A percentile compares a stretch with the other conserved stretches of the same genome.
These are phyloP conservation scores for Elsinoe batatas DNA, from an alignment of 2,329 filamentous ascomycete species.

Conservation along the genomic window DNA sequence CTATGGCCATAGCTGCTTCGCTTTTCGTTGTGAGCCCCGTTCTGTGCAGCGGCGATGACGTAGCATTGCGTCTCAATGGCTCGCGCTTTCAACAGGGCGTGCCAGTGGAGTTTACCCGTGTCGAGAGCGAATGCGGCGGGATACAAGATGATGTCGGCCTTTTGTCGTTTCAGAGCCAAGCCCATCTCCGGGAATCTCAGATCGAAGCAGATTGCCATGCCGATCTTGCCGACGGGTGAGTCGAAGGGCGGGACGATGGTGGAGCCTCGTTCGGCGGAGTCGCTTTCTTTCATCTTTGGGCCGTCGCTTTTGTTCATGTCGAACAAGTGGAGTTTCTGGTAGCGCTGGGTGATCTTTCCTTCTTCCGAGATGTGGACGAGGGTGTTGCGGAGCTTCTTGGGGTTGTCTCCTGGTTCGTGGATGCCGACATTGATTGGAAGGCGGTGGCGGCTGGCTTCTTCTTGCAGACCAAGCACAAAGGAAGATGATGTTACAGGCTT, in stretches of 20 bases:
- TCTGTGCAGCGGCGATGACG: conserved; percentile 76
- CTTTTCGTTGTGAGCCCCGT: conserved; percentile 63
- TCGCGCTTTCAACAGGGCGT: conserved; percentile 62
- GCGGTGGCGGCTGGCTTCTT: conserved; percentile 52
- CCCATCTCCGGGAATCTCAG: conserved; percentile 71
- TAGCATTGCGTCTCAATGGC: conserved; percentile 86
- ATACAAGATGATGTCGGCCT: conserved; percentile 71
- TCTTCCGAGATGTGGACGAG: conserved; percentile 56
- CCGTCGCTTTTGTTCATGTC: conserved; percentile 59
- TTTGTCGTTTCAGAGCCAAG: conserved; percentile 53
- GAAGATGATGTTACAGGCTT: conserved; percentile 53
- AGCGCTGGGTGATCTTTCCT: conserved; percentile 52
- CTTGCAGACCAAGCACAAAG: conserved; percentile 67
- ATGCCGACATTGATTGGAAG: conserved; percentile 79
- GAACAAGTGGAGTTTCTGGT: conserved; percentile 89
- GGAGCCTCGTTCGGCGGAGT: conserved; percentile 58
- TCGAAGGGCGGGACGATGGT: conserved; percentile 58
- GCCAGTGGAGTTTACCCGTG: conserved; percentile 81
- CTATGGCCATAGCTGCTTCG: conserved; percentile 76
- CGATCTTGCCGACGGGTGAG: conserved; percentile 65
- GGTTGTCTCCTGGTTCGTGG: conserved; percentile 56
- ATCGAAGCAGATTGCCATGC: conserved; percentile 82
- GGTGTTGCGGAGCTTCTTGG: conserved; percentile 51
- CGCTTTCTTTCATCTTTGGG: conserved; percentile 52
- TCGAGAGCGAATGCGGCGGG: conserved; percentile 84